A percentile compares a stretch with the other conserved stretches of the same genome.
These are phyloP conservation scores for Aspergillus fumigatus DNA, from an alignment of 2,329 filamentous ascomycete genomes.

Conservation along the genomic window DNA sequence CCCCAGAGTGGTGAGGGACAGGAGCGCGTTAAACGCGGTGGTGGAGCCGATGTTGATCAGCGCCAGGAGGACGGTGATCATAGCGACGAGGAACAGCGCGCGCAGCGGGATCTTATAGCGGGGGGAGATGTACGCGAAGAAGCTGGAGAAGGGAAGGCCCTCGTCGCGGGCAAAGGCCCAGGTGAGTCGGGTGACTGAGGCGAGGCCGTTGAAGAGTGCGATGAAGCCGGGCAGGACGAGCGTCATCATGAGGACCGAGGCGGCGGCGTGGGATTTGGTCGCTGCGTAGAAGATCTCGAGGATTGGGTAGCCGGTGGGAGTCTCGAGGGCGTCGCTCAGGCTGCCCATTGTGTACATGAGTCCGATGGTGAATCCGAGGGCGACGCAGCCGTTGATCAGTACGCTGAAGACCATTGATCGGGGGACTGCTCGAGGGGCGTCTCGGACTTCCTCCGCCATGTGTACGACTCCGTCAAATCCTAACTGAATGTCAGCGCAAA, in stretches of 20 bases:
- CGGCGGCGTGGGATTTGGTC: slow-evolving; percentile 39
- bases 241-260: slow-evolving; percentile 40
- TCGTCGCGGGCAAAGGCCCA: slow-evolving; percentile 28
- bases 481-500: not conserved
- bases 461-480: slow-evolving; percentile 26
- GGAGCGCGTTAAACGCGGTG: slow-evolving; percentile 49
- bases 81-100: slow-evolving; percentile 25
- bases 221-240: slow-evolving; percentile 22
- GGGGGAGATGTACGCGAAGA: slow-evolving; percentile 24
- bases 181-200: slow-evolving; percentile 35
- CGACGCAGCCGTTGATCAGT: slow-evolving; percentile 43
- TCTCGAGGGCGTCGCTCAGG: slow-evolving; percentile 32
- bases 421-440: slow-evolving; percentile 44
- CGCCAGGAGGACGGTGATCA: slow-evolving; percentile 25
- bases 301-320: slow-evolving; percentile 44
- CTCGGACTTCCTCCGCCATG: slow-evolving; percentile 47
- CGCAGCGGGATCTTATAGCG: slow-evolving; percentile 39
- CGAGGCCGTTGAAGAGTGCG: slow-evolving; percentile 24
- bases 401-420: slow-evolving; percentile 44
- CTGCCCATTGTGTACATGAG: slow-evolving; percentile 42
- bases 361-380: slow-evolving; percentile 41
- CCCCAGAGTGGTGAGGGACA: slow-evolving; percentile 47
- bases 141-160: slow-evolving; percentile 36
- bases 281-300: slow-evolving; percentile 49
- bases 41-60: slow-evolving; percentile 48